These are phyloP conservation scores for Geotrichum reessii DNA, from an alignment of 1,139 yeast species.

Conservation along the genomic window DNA sequence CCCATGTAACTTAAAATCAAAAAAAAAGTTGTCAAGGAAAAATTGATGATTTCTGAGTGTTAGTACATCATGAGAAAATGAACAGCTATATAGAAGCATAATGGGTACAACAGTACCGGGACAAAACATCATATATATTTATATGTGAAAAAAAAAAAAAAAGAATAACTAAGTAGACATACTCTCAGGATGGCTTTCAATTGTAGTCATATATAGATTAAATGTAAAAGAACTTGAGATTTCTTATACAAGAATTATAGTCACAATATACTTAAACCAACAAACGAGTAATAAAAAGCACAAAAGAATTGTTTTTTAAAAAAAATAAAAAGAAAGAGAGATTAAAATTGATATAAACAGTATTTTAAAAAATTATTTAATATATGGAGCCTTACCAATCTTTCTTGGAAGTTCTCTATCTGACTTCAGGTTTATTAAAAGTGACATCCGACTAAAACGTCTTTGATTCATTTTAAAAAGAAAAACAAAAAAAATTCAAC, in stretches of 20 bases:
- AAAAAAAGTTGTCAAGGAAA: neutral
- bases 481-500: too few relatives aligned
- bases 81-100: neutral
- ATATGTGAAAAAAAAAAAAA: too few relatives aligned
- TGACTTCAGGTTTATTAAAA: too few relatives aligned
- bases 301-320: too few relatives aligned
- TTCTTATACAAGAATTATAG: neutral
- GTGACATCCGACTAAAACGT: too few relatives aligned
- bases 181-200: neutral
- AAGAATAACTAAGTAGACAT: neutral
- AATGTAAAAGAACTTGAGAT: neutral
- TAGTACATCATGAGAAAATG: neutral
- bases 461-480: too few relatives aligned
- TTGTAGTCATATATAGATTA: neutral
- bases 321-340: too few relatives aligned
- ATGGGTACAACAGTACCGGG: neutral
- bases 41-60: neutral
- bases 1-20: conserved; percentile 64
- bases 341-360: too few relatives aligned
- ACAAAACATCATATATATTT: too few relatives aligned
- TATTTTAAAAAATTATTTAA: too few relatives aligned
- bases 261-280: neutral
- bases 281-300: neutral
- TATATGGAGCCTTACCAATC: too few relatives aligned
- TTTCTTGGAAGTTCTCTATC: too few relatives aligned